These are phyloP conservation scores for Aspergillus transmontanensis DNA, from an alignment of 2,329 filamentous ascomycete genomes.

Conservation along the genomic window DNA sequence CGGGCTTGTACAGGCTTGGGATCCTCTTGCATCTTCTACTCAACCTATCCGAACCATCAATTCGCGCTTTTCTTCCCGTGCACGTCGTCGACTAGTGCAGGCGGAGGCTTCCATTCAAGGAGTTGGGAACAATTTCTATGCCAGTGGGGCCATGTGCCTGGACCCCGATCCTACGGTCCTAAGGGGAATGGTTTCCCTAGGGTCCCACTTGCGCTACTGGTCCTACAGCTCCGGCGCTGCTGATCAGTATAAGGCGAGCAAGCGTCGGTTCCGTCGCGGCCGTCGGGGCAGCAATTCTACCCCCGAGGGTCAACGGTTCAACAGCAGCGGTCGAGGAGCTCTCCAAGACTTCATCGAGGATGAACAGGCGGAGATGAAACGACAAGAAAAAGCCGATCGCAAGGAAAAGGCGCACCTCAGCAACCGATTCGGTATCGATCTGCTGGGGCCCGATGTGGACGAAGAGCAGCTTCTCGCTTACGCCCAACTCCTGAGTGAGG, in stretches of 20 bases:
- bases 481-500: conserved; percentile 64
- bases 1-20: conserved; percentile 94
- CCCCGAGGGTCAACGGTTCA: conserved; percentile 58
- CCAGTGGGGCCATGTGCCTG: conserved; percentile 79
- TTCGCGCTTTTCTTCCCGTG: conserved; percentile 77
- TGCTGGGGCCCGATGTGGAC: conserved; percentile 59
- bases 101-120: conserved; percentile 68
- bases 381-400: conserved; percentile 67
- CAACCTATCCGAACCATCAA: conserved; percentile 85
- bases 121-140: conserved; percentile 74
- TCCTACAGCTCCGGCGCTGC: conserved; percentile 81
- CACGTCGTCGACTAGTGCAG: conserved; percentile 73
- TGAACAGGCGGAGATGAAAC: conserved; percentile 79
- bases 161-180: conserved; percentile 86
- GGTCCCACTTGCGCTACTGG: conserved; percentile 89
- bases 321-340: conserved; percentile 66
- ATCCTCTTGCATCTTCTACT: conserved; percentile 79
- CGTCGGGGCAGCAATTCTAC: conserved; percentile 63
- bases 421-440: conserved; percentile 79
- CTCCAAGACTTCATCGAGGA: conserved; percentile 81
- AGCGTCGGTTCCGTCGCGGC: conserved; percentile 74
- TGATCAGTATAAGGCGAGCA: conserved; percentile 72
- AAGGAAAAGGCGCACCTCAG: conserved; percentile 72
- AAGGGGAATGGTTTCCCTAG: conserved; percentile 83
- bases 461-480: conserved; percentile 67